A percentile compares a stretch with the other conserved stretches of the same genome.
Conservation (phyloP, 2,329 filamentous ascomycete species). For the Cercospora zeae-maydis region DNA sequence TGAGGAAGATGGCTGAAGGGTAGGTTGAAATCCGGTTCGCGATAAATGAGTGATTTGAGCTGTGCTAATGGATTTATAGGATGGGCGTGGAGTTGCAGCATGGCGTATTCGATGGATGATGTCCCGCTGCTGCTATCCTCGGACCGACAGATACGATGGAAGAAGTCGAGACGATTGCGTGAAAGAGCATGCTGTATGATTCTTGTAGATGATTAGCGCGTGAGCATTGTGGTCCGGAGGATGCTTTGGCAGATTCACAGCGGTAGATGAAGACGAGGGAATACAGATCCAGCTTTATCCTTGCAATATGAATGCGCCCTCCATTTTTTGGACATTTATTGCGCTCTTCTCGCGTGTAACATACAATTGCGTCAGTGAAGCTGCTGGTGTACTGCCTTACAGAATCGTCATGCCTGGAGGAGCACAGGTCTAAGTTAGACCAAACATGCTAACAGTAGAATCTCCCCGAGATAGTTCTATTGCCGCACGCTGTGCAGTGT, state of each 20-base stretch:
- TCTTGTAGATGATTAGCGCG: neutral
- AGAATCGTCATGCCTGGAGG: neutral
- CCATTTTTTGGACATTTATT: neutral
- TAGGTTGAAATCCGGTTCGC: conserved; percentile 22
- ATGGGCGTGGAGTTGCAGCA: conserved; percentile 90
- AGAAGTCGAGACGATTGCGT: neutral
- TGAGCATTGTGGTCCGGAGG: neutral
- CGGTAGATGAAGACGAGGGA: neutral
- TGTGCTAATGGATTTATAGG: conserved; percentile 45
- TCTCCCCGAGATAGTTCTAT: too few relatives aligned
- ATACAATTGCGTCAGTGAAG: neutral
- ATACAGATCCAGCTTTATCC: neutral
- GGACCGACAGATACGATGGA: neutral
- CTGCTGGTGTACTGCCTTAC: neutral
- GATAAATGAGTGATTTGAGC: neutral
- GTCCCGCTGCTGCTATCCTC: neutral
- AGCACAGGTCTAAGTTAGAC: neutral
- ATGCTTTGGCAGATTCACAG: neutral
- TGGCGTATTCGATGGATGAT: conserved; percentile 76
- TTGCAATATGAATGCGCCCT: neutral
- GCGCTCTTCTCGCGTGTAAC: neutral
- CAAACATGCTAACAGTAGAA: neutral
- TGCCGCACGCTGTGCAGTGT: too few relatives aligned
- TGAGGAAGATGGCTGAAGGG: conserved; percentile 76
- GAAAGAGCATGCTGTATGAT: neutral